Conservation (phyloP, 345 rosid genomes). For the Geranium brycei region DNA sequence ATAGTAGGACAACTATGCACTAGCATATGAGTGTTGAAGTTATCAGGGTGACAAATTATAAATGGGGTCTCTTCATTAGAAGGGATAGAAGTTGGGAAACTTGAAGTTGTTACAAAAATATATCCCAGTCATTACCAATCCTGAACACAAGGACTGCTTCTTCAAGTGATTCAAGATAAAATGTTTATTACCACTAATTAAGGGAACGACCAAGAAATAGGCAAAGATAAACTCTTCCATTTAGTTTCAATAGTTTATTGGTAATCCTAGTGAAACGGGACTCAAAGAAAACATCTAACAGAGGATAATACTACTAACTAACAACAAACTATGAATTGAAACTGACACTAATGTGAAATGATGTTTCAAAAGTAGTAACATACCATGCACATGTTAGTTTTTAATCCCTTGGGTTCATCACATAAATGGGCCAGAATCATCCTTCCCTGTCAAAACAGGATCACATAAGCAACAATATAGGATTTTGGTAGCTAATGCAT, state of each 20-base stretch:
- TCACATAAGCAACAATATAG: conserved; percentile 7
- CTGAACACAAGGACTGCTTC: not conserved
- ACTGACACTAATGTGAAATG: not conserved
- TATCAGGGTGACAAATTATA: not conserved
- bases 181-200: not conserved
- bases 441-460: conserved; percentile 65
- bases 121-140: not conserved
- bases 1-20: too few relatives aligned
- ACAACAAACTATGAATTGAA: not conserved
- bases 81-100: not conserved
- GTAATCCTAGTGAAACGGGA: not conserved
- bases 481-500: not conserved
- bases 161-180: not conserved
- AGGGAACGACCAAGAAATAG: not conserved
- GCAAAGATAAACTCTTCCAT: not conserved
- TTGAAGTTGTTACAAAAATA: not conserved
- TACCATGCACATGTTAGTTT: conserved; percentile 99
- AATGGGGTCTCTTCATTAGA: not conserved
- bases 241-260: not conserved
- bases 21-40: not conserved
- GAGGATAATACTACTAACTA: not conserved
- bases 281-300: not conserved
- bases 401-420: conserved; percentile 95
- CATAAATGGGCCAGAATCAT: conserved; percentile 98
- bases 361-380: conserved; percentile 2